Percentiles rank a stretch among this genome's conserved stretches.
Evolutionary conservation across 1,284 basidiomycete genomes (phyloP).

Genomic region (Amanita bisporigera): DNA sequence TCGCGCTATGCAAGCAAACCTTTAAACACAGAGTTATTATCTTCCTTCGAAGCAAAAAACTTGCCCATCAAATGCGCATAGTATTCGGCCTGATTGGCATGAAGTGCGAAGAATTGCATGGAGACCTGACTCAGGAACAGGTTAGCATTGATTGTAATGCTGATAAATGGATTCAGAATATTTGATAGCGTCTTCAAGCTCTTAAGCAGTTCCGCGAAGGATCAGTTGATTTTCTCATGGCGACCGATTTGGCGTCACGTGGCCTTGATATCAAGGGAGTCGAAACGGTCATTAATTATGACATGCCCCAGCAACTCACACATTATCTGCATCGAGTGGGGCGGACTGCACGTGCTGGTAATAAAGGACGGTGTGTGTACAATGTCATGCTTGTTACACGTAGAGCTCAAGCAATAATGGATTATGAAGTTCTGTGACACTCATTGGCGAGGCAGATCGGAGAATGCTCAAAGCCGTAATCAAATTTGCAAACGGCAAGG

Average conservation of each 20-base stretch:
- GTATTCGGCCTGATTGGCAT: constrained; percentile 90
- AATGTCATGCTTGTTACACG: neutral
- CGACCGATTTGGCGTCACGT: constrained; percentile 94
- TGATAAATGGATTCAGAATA: constrained; percentile 13
- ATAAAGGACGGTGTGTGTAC: constrained; percentile 78
- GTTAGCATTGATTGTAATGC: constrained; percentile 48
- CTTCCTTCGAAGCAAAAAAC: constrained; percentile 95
- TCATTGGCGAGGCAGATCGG: constrained; percentile 96
- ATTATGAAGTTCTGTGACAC: constrained; percentile 79
- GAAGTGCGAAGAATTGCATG: constrained; percentile 92
- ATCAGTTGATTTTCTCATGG: constrained; percentile 87
- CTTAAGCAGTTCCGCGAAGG: constrained; percentile 89
- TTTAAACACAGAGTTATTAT: constrained; percentile 88
- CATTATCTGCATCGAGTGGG: constrained; percentile 98
- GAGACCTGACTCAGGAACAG: constrained; percentile 95
- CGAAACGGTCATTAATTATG: constrained; percentile 98
- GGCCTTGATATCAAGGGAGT: constrained; percentile 98
- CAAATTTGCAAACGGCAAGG: constrained; percentile 81
- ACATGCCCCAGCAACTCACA: constrained; percentile 94
- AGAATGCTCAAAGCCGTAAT: constrained; percentile 97
- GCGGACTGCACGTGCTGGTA: constrained; percentile 94
- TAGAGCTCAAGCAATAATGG: neutral
- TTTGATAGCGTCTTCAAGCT: constrained; percentile 77
- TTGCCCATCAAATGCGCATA: constrained; percentile 96
- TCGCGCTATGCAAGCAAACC: constrained; percentile 85